A percentile compares a stretch with the other conserved stretches of the same genome.
Evolutionary conservation across 345 rosid species (phyloP).

Genomic region (Stellera chamaejasme): DNA sequence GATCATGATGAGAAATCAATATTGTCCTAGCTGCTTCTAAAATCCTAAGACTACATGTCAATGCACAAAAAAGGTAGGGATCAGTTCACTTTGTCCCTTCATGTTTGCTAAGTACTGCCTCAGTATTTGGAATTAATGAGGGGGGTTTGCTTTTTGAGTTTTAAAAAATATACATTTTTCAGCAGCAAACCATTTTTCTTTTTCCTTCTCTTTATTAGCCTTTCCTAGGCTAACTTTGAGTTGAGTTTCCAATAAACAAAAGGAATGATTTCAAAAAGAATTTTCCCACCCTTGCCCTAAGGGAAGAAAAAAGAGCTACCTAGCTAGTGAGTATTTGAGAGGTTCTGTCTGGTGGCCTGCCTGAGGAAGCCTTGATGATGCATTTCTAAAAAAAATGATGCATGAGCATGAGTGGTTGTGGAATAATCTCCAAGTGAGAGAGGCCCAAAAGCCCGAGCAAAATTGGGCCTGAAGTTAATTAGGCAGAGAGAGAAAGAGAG

Average conservation of each 20-base stretch:
- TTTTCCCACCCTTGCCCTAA: slow-evolving; percentile 20
- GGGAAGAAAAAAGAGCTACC: slow-evolving; percentile 11
- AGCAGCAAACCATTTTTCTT: slow-evolving; percentile 37
- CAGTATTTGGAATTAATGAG: slow-evolving; percentile 12
- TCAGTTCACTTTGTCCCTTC: slow-evolving; percentile 22
- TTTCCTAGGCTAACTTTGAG: slow-evolving; percentile 42
- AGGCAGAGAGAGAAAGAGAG: slow-evolving; percentile 20
- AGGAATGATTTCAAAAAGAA: slow-evolving; percentile 16
- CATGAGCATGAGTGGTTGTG: slow-evolving; percentile 29
- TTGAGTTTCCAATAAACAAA: background rate
- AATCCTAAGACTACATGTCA: slow-evolving; percentile 55
- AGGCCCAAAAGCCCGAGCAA: slow-evolving; percentile 30
- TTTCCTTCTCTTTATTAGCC: slow-evolving; percentile 42
- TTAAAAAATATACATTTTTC: slow-evolving; percentile 35
- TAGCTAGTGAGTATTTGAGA: slow-evolving; percentile 24
- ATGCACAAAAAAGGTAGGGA: slow-evolving; percentile 24
- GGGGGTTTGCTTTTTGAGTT: slow-evolving; percentile 32
- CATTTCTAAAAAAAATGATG: slow-evolving; percentile 23
- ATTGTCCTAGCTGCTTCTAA: slow-evolving; percentile 58
- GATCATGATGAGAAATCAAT: too few species aligned
- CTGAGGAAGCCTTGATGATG: slow-evolving; percentile 38
- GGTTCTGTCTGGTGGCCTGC: slow-evolving; percentile 35
- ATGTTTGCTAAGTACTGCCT: slow-evolving; percentile 28
- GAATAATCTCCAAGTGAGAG: slow-evolving; percentile 31
- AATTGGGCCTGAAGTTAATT: slow-evolving; percentile 36